These are phyloP conservation scores for Staphylotrichum tortipilum DNA, from an alignment of 495 filamentous ascomycete genomes.

Conservation along the genomic window DNA sequence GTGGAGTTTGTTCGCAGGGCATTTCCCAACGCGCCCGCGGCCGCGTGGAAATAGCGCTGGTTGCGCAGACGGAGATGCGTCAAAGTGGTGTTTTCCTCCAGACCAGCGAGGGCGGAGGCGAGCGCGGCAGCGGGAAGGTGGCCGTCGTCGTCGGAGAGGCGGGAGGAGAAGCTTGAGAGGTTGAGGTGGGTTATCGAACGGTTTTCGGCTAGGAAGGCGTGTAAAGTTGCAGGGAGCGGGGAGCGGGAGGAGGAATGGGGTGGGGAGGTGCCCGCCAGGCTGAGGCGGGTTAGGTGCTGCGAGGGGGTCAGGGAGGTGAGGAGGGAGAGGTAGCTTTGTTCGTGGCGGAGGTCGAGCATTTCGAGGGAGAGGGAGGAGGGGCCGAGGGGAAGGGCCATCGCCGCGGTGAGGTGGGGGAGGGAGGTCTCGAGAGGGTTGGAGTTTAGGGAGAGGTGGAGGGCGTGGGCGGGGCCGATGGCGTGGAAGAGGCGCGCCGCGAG, in stretches of 20 bases:
- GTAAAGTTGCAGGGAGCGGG: slow-evolving; percentile 52
- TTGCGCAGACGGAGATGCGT: slow-evolving; percentile 67
- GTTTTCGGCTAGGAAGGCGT: slow-evolving; percentile 71
- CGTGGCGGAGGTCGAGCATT: slow-evolving; percentile 75
- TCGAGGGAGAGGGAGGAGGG: slow-evolving; percentile 70
- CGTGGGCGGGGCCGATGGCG: slow-evolving; percentile 57
- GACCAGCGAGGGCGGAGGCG: slow-evolving; percentile 63
- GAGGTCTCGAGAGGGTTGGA: slow-evolving; percentile 76
- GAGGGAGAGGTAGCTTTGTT: slow-evolving; percentile 65
- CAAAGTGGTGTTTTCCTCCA: slow-evolving; percentile 67
- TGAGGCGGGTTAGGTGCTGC: slow-evolving; percentile 65
- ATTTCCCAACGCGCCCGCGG: slow-evolving; percentile 43
- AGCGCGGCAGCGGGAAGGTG: slow-evolving; percentile 78
- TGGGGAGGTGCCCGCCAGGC: slow-evolving; percentile 80
- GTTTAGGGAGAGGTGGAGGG: slow-evolving; percentile 69
- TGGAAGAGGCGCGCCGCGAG: slow-evolving; percentile 72
- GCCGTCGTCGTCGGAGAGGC: slow-evolving; percentile 78
- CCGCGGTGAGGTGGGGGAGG: slow-evolving; percentile 55
- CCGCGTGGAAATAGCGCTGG: slow-evolving; percentile 39
- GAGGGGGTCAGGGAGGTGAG: slow-evolving; percentile 65
- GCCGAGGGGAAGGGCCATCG: slow-evolving; percentile 53
- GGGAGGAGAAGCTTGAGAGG: slow-evolving; percentile 81
- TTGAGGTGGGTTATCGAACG: slow-evolving; percentile 67
- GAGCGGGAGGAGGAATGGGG: slow-evolving; percentile 56
- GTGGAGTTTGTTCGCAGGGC: slow-evolving; percentile 24